phyloP scores from a whole-genome alignment of 129 eudicot genomes.

The Scalesia atractyloides region DNA sequence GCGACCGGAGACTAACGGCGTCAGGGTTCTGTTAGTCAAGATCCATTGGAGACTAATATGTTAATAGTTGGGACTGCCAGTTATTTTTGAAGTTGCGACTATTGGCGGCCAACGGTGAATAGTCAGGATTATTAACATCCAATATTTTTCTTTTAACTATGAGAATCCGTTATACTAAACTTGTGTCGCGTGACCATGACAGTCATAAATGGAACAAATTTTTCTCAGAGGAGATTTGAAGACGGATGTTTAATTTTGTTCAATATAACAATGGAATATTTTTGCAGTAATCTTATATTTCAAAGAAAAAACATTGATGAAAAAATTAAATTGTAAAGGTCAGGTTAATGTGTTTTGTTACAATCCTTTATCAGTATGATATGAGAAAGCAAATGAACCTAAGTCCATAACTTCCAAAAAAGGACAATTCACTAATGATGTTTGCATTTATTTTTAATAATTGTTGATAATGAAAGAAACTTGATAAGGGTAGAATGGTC shows the following conservation, averaged over 20 bases:
- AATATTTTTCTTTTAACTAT: too few relatives aligned
- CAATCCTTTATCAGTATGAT: too few relatives aligned
- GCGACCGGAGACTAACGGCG: too few relatives aligned
- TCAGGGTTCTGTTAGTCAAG: too few relatives aligned
- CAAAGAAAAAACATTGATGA: neutral
- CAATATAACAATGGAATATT: neutral
- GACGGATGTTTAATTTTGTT: neutral
- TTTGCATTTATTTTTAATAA: neutral
- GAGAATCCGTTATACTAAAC: too few relatives aligned
- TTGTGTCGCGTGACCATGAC: too few relatives aligned
- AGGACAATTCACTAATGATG: neutral
- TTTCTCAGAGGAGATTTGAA: neutral
- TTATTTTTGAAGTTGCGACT: too few relatives aligned
- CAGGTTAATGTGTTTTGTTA: neutral
- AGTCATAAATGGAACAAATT: too few relatives aligned
- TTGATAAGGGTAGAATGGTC: conserved; percentile 17
- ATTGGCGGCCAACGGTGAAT: too few relatives aligned
- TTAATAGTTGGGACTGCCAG: too few relatives aligned
- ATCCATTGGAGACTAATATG: too few relatives aligned
- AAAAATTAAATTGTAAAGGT: neutral
- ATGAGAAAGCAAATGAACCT: neutral
- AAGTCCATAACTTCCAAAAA: conserved; percentile 1
- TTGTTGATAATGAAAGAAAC: conserved; percentile 2
- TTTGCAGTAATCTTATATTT: neutral
- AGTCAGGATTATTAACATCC: too few relatives aligned